These are phyloP conservation scores for Mycosphaerelloides madeirae DNA, from an alignment of 2,329 filamentous ascomycete genomes.

Conservation along the genomic window DNA sequence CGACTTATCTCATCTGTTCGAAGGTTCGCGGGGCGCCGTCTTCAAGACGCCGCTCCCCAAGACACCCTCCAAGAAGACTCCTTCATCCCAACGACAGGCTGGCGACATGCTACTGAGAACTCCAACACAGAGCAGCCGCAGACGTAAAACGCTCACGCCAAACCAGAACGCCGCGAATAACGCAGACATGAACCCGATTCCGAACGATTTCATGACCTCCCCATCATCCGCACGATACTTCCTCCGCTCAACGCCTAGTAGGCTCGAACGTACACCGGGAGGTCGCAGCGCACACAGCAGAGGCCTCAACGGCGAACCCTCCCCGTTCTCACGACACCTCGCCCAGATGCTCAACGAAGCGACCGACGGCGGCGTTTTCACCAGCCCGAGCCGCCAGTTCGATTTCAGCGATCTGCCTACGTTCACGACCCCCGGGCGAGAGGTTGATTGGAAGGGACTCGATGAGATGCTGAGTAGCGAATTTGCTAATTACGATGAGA, in stretches of 20 bases:
- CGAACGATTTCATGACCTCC: constrained; percentile 35
- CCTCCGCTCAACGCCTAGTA: constrained; percentile 37
- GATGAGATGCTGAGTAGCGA: constrained; percentile 29
- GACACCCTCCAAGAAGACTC: constrained; percentile 51
- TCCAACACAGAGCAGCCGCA: constrained; percentile 38
- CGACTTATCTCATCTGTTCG: constrained; percentile 60
- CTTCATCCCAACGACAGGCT: constrained; percentile 44
- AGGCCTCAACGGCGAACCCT: constrained; percentile 33
- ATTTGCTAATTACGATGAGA: constrained; percentile 26
- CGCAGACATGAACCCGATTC: constrained; percentile 9
- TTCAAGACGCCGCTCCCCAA: constrained; percentile 50
- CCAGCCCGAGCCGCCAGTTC: constrained; percentile 26
- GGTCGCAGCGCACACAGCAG: constrained; percentile 24
- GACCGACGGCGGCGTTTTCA: constrained; percentile 22
- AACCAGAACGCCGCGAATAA: constrained; percentile 26
- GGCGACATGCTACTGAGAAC: constrained; percentile 42
- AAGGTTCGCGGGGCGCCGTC: constrained; percentile 53
- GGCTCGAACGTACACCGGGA: constrained; percentile 30
- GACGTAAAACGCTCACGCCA: constrained; percentile 28
- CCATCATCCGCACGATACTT: constrained; percentile 34
- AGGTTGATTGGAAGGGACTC: constrained; percentile 27
- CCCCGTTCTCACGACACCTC: constrained; percentile 60
- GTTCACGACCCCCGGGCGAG: constrained; percentile 28
- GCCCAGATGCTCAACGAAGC: constrained; percentile 58
- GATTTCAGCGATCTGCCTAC: constrained; percentile 33